Base-by-base conservation (phyloP, 2,329 filamentous ascomycete genomes). In the Sporothrix brasiliensis region DNA sequence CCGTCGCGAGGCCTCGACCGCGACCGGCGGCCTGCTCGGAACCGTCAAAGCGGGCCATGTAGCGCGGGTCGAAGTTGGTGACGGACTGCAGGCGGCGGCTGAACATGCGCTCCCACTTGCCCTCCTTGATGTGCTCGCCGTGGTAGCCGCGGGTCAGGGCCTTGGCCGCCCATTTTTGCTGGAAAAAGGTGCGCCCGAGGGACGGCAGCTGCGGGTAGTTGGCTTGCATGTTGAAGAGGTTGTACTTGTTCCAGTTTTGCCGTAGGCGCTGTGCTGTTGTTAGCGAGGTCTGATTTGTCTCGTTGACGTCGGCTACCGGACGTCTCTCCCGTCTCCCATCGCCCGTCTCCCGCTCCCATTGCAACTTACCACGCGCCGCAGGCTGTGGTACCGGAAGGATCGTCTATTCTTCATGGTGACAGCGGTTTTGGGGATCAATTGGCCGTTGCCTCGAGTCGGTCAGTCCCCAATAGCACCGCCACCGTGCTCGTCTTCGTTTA, bases 111-210 rank as follows among this genome's bases (percentile, higher is more conserved):
- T 92, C 87, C 95, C 95, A 99, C 83, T 95, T 91, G 79, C 91
- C 89, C 83, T 99, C 95, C 74, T 90, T 89, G 75, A 99, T 90
- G 78, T 97, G 92, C 79, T 97, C 94, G 80, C 94, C 95, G 82
- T 99, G 95, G 81, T 98, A 99, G 73, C 87, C 89, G 75, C 95
- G 90, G 54, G 92, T 88, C 74, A 89, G 80, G 27, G 93, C 89
- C 82, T 99, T 99, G 77, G 94, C 92, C 1, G 82, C 81, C 94
- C 94, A 99, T 90, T 99, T 99, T 82, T 98, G 94, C 85, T 98
- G 94, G 86, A 97, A 99, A 83, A 95, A 96, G 58, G 94, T 97
- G 73, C 82, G 81, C 74, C 13, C 77, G 44, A 78, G 76, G 73
- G 75, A 77, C 19, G 76, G 78, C 21, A 85, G 87, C 2, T 80